Base-by-base conservation (phyloP, 352 stramenopile species). In the Phytophthora idaei region DNA sequence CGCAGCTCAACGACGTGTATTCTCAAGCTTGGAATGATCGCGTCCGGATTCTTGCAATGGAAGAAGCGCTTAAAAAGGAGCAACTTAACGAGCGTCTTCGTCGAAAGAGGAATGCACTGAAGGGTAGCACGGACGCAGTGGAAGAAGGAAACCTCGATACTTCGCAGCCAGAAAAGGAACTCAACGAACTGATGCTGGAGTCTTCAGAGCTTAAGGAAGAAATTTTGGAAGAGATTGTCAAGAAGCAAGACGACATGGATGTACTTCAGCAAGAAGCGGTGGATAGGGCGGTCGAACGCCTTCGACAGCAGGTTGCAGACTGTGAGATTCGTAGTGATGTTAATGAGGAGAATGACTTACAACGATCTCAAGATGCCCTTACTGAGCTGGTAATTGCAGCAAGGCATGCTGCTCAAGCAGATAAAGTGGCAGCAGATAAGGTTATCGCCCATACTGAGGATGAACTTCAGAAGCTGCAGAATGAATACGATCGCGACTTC, bases 171-270 rank as follows among this genome's bases (percentile, higher is more conserved):
- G 48, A 67, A n/a, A 25, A 56, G 5, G 45, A 71, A 15, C 34
- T 51, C n/a, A 28, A 73, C 10, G 37, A 62, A 10, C 15, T 74
- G 42, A 29, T 57, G n/a, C 2, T 57, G 46, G 42, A 53, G 11
- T 29, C 52, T 37, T 27, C 4, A 15, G 54, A 71, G 7, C 36
- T 54, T 9, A 77, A 75, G 27, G 72, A 81, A 7, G 48, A 56
- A 5, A 15, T 72, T 5, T 53, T 81, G n/a, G 72, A 82, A 57
- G 51, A 69, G 1, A 27, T 86, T 21, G 70, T 81, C 2, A 77
- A 63, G 32, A 67, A 74, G 7, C 71, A 84, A 44, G 75, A 79
- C n/a, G 58, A 74, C 25, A 80, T 82, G 61, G 75, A 83, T 10
- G 42, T 53, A 39, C 44, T 45, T 8, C 55, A 60, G 12, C 52